Base-by-base conservation (phyloP, 2,329 filamentous ascomycete species). In the Graphilbum ipis-grandicollis region DNA sequence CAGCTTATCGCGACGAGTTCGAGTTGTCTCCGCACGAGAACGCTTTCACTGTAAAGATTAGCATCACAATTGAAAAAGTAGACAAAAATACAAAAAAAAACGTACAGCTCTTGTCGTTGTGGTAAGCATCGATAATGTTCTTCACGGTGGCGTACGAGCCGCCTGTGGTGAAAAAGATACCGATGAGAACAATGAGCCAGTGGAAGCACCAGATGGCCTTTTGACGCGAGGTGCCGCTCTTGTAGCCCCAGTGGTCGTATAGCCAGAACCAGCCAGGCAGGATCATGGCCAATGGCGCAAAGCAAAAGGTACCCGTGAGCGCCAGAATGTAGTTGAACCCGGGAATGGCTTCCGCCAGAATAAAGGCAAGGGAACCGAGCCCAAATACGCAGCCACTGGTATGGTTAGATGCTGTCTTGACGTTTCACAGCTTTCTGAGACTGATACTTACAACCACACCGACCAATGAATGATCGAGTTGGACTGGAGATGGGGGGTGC, bases 111-210 rank as follows among this genome's bases (percentile, higher is more conserved):
- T 19, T n/a, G 2, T 19, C 29, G 7, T 17, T 21, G 17, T n/a
- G 22, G 22, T 37, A 37, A 4, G 35, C 29, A 18, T 32, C 30
- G 9, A 37, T 37, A 33, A 37, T 33, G 15, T 19, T 15, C 29
- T 32, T n/a, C 31, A 68, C 55, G 0, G 58, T 66, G 10, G 62
- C 64, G 44, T 69, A 68, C 25, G 63, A 52, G 2, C 65, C 65
- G 10, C 57, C 59, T 6, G 62, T 51, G 36, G 57, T 66, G 12
- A 67, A 64, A 37, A 66, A 66, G 1, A 50, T 60, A 1, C 65
- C 65, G 1, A 54, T 53, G 4, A 60, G 38, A 19, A 68, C 48
- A 0, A 64, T 66, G 21, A 57, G 39, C 42, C 57, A 60, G 30
- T 51, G 51, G 15, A 46, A 47, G 14, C 47, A 47, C 60, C 59